Evolutionary conservation across 495 filamentous ascomycete species (phyloP), one percentile per base, ranked within the genome.

Genomic region (Xeromyces bisporus): DNA sequence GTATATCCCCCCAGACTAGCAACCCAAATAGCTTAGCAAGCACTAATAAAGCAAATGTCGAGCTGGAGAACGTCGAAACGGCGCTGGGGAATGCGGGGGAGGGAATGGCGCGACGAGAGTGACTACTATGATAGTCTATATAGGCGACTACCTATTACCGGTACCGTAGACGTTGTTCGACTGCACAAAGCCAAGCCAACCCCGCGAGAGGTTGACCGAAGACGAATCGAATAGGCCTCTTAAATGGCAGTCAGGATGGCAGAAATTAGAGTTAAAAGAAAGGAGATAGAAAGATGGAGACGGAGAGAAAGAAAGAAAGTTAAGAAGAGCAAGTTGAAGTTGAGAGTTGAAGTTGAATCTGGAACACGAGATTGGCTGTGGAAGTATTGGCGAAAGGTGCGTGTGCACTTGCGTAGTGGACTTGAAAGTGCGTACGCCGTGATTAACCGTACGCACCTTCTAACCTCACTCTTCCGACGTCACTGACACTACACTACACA

Each of bases 311-410:
- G 26, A 7, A 15, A 15, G 26, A 28, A 9, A 21, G 26, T n/a
- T 7, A 14, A 28, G 25, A 27, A 4, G 25, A n/a, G 4, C 4
- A 6, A 3, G 12, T 3, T 10, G 82, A 38, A 80, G 86, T 39
- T 63, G 59, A 0, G 59, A 71, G 20, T 64, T 68, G 8, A 75
- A 80, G 36, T 64, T 58, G 38, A 58, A 50, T 1, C 64, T 72
- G 29, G 50, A 56, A 10, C 59, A 62, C 18, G 54, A 58, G 10
- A 40, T 60, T 3, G 53, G 26, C 26, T 7, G 26, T 28, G 20
- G 20, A 4, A 21, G 20, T 9, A 21, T 4, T 9, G 20, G 5
- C 20, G n/a, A n/a, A 21, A 9, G 20, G 20, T 21, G 20, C 4
- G 20, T 21, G 20, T 21, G 20, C 20, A 21, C 20, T n/a, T n/a